Base-by-base conservation (phyloP, 176 grass and related monocot genomes). In the Eremochloa ophiuroides region DNA sequence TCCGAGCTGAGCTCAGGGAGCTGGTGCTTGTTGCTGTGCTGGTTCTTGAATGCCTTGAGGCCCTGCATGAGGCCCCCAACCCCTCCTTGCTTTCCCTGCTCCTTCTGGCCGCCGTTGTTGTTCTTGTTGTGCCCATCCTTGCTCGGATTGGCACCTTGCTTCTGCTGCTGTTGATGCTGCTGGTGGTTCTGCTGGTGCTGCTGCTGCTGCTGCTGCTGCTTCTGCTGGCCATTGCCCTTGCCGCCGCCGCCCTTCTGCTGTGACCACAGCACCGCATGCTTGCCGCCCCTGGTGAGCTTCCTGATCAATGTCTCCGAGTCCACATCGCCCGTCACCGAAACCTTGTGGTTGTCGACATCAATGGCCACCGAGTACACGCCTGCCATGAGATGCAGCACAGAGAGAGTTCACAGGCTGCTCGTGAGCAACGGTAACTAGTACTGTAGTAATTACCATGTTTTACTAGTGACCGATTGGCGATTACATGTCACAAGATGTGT, bases 271-370 rank as follows among this genome's bases (percentile, higher is more conserved):
- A 96, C 91, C 18, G 93, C 90, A 77, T 95, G 89, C 90, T 99
- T 99, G 75, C 97, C 93, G 44, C 82, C 78, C 88, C 74, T 93
- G 23, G 67, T 84, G 77, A 99, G 93, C 74, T 99, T 99, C 88
- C 76, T 81, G 78, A 99, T 88, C 44, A 99, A 88, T 6, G 82
- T 88, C 62, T 91, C 87, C 7, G 93, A 80, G 79, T 85, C 87
- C 47, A 99, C 88, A 9, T 67, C 89, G 64, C 91, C 93, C 38
- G 90, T 89, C 53, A 96, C 97, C 16, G 93, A 86, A 34, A 99
- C 97, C 88, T 90, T 96, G 60, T 99, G 89, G 67, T 91, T 85
- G 82, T 99, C 97, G 10, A 85, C 87, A 92, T 99, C 97, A 50
- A 99, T 88, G 67, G 44, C 76, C 41, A 99, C 93, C 22, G 83